Evolutionary conservation across 768 basidiomycete species (phyloP).

Genomic region (Paxillus involutus): DNA sequence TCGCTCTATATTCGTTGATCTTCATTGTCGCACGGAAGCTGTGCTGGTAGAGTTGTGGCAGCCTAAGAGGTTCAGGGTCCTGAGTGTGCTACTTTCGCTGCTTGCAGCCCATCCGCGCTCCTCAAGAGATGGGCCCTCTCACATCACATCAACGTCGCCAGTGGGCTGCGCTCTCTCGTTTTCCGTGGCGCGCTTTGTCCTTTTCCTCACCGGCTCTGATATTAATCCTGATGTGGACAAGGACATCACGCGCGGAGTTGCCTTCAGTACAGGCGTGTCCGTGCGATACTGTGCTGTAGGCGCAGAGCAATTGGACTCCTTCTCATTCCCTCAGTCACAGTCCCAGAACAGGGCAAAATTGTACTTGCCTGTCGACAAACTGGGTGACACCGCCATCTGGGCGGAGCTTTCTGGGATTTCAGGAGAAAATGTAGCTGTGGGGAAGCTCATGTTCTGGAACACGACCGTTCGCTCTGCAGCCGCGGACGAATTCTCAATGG

Average conservation of each 20-base stretch:
- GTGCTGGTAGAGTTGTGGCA: conserved; percentile 71
- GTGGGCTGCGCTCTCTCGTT: conserved; percentile 55
- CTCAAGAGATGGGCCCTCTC: conserved; percentile 7
- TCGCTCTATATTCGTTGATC: conserved; percentile 43
- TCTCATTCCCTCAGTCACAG: conserved; percentile 27
- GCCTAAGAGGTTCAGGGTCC: conserved; percentile 50
- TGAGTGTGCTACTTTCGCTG: conserved; percentile 50
- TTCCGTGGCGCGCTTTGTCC: conserved; percentile 58
- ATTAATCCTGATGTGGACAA: conserved; percentile 70
- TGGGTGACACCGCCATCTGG: conserved; percentile 44
- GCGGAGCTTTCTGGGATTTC: conserved; percentile 35
- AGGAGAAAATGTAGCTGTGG: conserved; percentile 39
- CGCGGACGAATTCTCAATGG: conserved; percentile 65
- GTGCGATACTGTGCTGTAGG: conserved; percentile 54
- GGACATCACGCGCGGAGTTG: conserved; percentile 69
- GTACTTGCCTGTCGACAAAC: conserved; percentile 50
- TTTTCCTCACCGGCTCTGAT: conserved; percentile 78
- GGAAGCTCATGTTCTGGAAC: conserved; percentile 46
- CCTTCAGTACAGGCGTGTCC: conserved; percentile 52
- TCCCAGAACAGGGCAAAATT: conserved; percentile 53
- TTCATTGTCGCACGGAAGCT: conserved; percentile 53
- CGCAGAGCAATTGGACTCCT: conserved; percentile 13
- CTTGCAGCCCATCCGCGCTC: conserved; percentile 24
- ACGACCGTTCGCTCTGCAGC: conserved; percentile 59
- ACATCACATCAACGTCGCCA: conserved; percentile 42